Percentiles rank a stretch among this genome's conserved stretches.
phyloP scores from a whole-genome alignment of 352 stramenopile genomes.

The Globisporangium paroecandrum region DNA sequence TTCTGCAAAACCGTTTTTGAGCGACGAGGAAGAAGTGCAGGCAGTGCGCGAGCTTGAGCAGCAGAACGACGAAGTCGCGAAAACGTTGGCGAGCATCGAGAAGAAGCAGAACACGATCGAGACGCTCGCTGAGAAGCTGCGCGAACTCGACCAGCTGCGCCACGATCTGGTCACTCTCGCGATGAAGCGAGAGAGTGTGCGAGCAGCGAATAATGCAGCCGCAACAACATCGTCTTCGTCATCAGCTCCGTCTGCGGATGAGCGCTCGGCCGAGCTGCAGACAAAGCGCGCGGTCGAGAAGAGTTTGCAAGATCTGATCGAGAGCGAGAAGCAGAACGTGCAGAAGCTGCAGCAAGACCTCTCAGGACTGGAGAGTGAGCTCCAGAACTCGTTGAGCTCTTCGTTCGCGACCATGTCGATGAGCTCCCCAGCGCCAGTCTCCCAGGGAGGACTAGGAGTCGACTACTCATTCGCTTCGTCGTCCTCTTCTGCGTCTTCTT shows the following conservation, averaged over 20 bases:
- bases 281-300: conserved; percentile 39
- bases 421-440: neutral
- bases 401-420: conserved; percentile 19
- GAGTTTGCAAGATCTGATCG: conserved; percentile 50
- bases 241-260: conserved; percentile 10
- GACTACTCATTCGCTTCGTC: conserved; percentile 10
- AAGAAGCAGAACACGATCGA: conserved; percentile 64
- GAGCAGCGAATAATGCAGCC: conserved; percentile 19
- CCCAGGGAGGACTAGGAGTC: neutral
- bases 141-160: conserved; percentile 68
- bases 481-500: conserved; percentile 1
- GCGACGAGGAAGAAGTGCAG: conserved; percentile 48
- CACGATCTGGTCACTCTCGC: conserved; percentile 63
- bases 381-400: conserved; percentile 40
- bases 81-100: conserved; percentile 45
- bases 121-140: conserved; percentile 56
- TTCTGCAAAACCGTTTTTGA: conserved; percentile 51
- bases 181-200: conserved; percentile 65
- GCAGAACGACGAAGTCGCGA: conserved; percentile 45
- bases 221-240: conserved; percentile 4
- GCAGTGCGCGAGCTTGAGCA: conserved; percentile 53
- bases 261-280: conserved; percentile 26
- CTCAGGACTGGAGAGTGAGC: conserved; percentile 39
- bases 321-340: conserved; percentile 52
- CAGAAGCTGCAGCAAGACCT: conserved; percentile 56